Conservation (phyloP, 768 basidiomycete species). For the Termitomyces bulborhizus region DNA sequence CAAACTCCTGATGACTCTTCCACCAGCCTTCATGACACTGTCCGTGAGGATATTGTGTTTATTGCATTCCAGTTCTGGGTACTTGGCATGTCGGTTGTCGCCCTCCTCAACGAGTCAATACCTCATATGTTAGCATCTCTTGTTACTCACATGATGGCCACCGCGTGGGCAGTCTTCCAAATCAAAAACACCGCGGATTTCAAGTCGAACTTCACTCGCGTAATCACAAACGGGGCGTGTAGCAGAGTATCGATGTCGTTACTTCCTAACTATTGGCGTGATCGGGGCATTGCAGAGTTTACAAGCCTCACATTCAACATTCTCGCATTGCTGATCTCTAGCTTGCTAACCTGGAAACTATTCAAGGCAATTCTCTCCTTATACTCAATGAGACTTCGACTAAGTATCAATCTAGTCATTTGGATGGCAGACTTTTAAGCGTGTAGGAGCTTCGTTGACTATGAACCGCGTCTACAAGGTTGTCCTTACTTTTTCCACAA, state of each 20-base stretch:
- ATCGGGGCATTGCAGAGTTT: slow-evolving; percentile 55
- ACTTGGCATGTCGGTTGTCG: slow-evolving; percentile 70
- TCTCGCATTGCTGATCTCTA: slow-evolving; percentile 52
- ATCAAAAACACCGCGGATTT: slow-evolving; percentile 55
- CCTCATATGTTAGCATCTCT: slow-evolving; percentile 74
- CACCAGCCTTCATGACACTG: slow-evolving; percentile 58
- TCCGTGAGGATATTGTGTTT: slow-evolving; percentile 74
- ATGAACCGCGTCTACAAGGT: slow-evolving; percentile 75
- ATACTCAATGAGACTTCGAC: background rate
- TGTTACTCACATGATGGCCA: slow-evolving; percentile 67
- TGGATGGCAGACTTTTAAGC: slow-evolving; percentile 87
- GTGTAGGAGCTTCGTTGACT: slow-evolving; percentile 66
- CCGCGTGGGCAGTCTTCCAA: slow-evolving; percentile 68
- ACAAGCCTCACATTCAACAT: slow-evolving; percentile 58
- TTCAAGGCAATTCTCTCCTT: slow-evolving; percentile 46
- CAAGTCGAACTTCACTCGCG: slow-evolving; percentile 43
- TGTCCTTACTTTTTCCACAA: slow-evolving; percentile 63
- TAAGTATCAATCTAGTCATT: slow-evolving; percentile 40
- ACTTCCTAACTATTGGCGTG: slow-evolving; percentile 60
- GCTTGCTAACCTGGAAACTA: slow-evolving; percentile 65
- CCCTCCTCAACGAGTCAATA: slow-evolving; percentile 70
- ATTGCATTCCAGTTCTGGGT: slow-evolving; percentile 80
- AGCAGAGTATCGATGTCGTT: slow-evolving; percentile 33
- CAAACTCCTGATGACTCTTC: background rate
- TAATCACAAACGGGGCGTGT: slow-evolving; percentile 66